Base-by-base conservation (phyloP, 805 yeast genomes). In the Candida chauliodis region DNA sequence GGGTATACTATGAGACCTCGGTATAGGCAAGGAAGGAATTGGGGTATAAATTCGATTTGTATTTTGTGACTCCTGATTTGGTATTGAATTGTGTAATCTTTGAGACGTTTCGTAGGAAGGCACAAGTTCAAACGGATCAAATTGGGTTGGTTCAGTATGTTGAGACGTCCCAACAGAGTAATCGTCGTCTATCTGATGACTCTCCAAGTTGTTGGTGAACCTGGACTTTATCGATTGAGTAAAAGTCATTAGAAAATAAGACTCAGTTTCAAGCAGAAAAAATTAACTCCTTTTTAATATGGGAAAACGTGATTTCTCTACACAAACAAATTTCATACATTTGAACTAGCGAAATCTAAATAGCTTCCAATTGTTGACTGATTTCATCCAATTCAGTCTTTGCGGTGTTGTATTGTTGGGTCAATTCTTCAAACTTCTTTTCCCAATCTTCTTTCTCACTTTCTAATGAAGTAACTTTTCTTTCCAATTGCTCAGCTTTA, bases 311-410 rank as follows among this genome's bases (percentile, higher is more conserved):
- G n/a, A n/a, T n/a, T n/a, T n/a, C n/a, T n/a, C n/a, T n/a, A n/a
- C n/a, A n/a, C n/a, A n/a, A n/a, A n/a, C n/a, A n/a, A n/a, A n/a
- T n/a, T n/a, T n/a, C n/a, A n/a, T n/a, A n/a, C n/a, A n/a, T n/a
- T n/a, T n/a, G n/a, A n/a, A n/a, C n/a, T n/a, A n/a, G n/a, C n/a
- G n/a, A n/a, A n/a, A n/a, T n/a, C n/a, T 22, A 26, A 59, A 76
- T 67, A 51, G 79, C 79, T 70, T 93, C 98, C 68, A 93, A 83
- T 73, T 95, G 96, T 62, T 89, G 88, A 64, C 89, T 83, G 72
- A 93, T 90, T 71, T 90, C 96, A 55, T 93, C 98, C 72, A 93
- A 78, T 71, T 93, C 99, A 51, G 85, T 79, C 76, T 87, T 84
- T 49, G 96, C 91, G 50, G 79, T 75, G 59, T 74, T 72, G 78